Percentiles rank a stretch among this genome's conserved stretches.
Evolutionary conservation across 1,284 basidiomycete genomes (phyloP).

Genomic region (Microbotryomycetes sp.): DNA sequence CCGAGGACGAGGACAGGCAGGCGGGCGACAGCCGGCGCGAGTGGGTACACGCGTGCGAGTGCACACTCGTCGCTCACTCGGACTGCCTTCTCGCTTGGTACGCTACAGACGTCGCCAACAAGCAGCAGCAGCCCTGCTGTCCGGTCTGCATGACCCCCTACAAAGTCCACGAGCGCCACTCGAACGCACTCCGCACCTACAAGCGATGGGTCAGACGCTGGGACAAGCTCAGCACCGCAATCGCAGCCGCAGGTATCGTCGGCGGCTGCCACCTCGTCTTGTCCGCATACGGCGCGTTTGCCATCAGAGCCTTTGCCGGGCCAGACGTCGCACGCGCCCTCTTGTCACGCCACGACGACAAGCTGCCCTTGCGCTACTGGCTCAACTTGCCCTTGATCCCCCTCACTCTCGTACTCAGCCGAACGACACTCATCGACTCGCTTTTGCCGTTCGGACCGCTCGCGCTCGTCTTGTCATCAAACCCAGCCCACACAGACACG

Average conservation of each 20-base stretch:
- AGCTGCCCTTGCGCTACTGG: conserved; percentile 53
- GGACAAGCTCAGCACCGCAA: conserved; percentile 8
- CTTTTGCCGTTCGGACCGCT: conserved; percentile 35
- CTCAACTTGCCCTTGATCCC: conserved; percentile 59
- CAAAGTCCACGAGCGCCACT: conserved; percentile 57
- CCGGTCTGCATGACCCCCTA: conserved; percentile 64
- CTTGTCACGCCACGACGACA: conserved; percentile 55
- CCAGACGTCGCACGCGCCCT: conserved; percentile 55
- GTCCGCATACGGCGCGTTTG: conserved; percentile 63
- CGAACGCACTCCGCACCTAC: conserved; percentile 49
- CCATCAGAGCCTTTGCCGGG: conserved; percentile 55
- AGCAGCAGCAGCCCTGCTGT: conserved; percentile 46
- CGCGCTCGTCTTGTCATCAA: conserved; percentile 22
- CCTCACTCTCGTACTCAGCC: conserved; percentile 55
- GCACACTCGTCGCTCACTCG: conserved; percentile 70
- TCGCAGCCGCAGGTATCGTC: not conserved
- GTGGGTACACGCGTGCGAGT: conserved; percentile 71
- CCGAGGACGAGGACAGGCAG: not conserved
- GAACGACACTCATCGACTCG: conserved; percentile 33
- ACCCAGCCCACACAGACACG: conserved; percentile 7
- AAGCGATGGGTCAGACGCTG: conserved; percentile 49
- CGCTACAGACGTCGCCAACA: conserved; percentile 3
- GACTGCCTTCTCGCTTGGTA: conserved; percentile 18
- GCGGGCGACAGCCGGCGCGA: not conserved
- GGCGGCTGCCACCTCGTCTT: conserved; percentile 56